Evolutionary conservation across 2,329 filamentous ascomycete species (phyloP).

Genomic region (Lachnellula hyalina): DNA sequence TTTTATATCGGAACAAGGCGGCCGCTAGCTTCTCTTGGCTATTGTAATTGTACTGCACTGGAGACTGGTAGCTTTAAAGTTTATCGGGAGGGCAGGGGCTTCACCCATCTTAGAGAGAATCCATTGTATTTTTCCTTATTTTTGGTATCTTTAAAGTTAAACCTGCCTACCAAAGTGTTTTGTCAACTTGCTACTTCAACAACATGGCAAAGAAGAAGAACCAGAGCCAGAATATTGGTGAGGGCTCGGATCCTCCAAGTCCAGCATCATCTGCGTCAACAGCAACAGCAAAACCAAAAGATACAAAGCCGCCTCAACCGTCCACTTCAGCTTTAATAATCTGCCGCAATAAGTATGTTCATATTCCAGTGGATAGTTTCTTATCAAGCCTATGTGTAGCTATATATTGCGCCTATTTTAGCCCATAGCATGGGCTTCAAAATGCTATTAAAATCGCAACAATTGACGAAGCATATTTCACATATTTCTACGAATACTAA

Average conservation of each 20-base stretch:
- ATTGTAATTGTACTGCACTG: too few relatives aligned
- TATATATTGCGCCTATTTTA: background rate
- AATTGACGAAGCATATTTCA: background rate
- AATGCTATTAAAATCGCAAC: background rate
- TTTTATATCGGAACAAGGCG: too few relatives aligned
- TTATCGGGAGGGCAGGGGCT: too few relatives aligned
- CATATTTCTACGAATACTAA: slow-evolving; percentile 6
- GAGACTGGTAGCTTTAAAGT: too few relatives aligned
- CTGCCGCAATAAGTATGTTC: slow-evolving; percentile 63
- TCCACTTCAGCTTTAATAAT: slow-evolving; percentile 50
- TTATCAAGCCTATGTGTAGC: background rate
- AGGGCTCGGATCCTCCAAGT: slow-evolving; percentile 21
- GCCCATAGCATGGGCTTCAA: background rate
- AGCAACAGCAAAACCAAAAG: slow-evolving; percentile 23
- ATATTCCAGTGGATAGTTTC: too few relatives aligned
- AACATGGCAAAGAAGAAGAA: slow-evolving; percentile 45
- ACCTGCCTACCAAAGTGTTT: background rate
- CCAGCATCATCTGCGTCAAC: slow-evolving; percentile 15
- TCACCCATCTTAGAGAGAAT: too few relatives aligned
- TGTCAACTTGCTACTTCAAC: background rate
- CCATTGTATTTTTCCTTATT: too few relatives aligned
- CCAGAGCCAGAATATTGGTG: slow-evolving; percentile 35
- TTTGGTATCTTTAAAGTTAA: background rate
- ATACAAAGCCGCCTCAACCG: slow-evolving; percentile 29
- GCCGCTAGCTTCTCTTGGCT: too few relatives aligned